A percentile compares a stretch with the other conserved stretches of the same genome.
Conservation (phyloP, 2,329 filamentous ascomycete species). For the Hymenoscyphus linearis region DNA sequence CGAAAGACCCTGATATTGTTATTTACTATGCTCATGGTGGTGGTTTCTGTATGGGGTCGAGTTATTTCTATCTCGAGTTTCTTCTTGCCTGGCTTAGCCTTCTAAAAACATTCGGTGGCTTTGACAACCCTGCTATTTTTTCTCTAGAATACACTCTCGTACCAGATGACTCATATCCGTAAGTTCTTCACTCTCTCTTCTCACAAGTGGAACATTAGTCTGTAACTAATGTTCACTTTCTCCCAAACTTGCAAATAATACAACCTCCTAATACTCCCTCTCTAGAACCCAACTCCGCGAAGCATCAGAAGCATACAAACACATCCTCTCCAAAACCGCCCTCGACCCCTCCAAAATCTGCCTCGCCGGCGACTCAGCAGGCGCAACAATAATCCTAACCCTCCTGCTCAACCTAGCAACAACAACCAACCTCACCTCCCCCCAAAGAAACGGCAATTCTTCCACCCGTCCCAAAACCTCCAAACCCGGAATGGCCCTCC, state of each 20-base stretch:
- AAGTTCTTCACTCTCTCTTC: not conserved
- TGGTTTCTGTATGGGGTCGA: constrained; percentile 77
- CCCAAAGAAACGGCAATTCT: not conserved
- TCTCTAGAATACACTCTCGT: constrained; percentile 77
- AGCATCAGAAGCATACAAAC: constrained; percentile 63
- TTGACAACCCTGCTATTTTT: constrained; percentile 71
- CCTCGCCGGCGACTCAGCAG: constrained; percentile 75
- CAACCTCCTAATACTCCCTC: no score
- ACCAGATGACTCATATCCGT: constrained; percentile 59
- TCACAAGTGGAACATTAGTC: no score
- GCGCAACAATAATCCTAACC: constrained; percentile 67
- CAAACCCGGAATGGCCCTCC: constrained; percentile 54
- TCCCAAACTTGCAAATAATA: no score
- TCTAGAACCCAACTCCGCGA: constrained; percentile 59
- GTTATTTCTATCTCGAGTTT: constrained; percentile 82
- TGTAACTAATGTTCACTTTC: no score
- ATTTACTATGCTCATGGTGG: constrained; percentile 83
- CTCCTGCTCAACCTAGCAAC: constrained; percentile 61
- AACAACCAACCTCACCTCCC: not conserved
- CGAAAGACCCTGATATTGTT: constrained; percentile 64
- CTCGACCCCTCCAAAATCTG: constrained; percentile 55
- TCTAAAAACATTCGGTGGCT: constrained; percentile 58
- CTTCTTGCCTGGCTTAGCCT: constrained; percentile 66
- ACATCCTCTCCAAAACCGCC: constrained; percentile 54
- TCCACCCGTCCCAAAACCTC: constrained; percentile 2